Evolutionary conservation across 1,139 yeast genomes (phyloP), one percentile per base, ranked within the genome.

Genomic region (Tardiomyces depauwii): DNA sequence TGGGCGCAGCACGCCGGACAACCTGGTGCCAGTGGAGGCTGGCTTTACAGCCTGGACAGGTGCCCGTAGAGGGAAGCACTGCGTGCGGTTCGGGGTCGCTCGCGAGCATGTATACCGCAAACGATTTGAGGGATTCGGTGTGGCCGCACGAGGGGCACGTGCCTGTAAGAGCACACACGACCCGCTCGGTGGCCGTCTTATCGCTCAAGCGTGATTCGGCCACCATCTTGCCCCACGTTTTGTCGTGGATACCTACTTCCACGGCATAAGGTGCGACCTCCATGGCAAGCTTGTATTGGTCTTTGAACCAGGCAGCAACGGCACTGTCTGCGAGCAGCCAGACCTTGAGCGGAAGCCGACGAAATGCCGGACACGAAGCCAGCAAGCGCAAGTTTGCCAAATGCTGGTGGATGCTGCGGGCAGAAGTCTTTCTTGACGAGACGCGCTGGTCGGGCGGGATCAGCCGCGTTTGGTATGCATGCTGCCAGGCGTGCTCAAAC

Each of bases 401-500:
- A 46, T 73, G 72, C 45, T 73, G 71, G 48, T 71, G 76, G 1
- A 81, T 47, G 54, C 13, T 76, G 71, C 28, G 48, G 4, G 44
- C 63, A 56, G 40, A 60, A 1, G 38, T 39, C 14, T 44, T 39
- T n/a, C 46, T 45, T 19, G 47, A 49, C 16, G 54, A 48, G 23
- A 58, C 51, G 19, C 63, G 51, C 23, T 54, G 55, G 1, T 61
- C 63, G 0, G 53, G 54, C 1, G 63, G 55, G 2, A 83, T 78
- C 56, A 77, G 86, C 41, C 88, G 67, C 0, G 93, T 80, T 44
- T 68, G 72, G 51, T 78, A 70, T 0, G 82, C 71, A 60, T 84
- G 91, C 55, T 85, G 94, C 76, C 85, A 79, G 1, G 93, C 89
- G 61, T 82, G 86, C 55, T 64, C 77, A 57, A 78, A 78, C 59